Base-by-base conservation (phyloP, 2,329 filamentous ascomycete genomes). In the Ascochyta fabae region DNA sequence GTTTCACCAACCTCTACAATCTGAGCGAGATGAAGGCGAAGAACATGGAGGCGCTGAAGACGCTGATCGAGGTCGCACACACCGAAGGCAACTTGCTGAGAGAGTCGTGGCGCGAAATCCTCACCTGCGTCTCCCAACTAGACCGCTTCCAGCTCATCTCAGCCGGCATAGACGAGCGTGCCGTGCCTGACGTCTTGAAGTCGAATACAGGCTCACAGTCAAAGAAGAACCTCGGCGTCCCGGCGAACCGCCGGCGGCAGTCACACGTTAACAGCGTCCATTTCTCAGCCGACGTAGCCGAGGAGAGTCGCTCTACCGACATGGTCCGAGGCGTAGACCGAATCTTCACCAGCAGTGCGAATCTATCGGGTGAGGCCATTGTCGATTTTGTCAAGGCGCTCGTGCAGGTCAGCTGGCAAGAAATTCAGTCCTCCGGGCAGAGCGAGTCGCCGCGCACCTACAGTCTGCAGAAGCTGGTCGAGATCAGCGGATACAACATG, bases 401-500 rank as follows among this genome's bases (percentile, higher is more conserved):
- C 55, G 96, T 91, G 7, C 92, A 97, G 73, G 94, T 99, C 62
- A 98, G 94, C 76, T 98, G 95, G 95, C 94, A 98, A 70, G 95
- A 99, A 76, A 99, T 99, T 70, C 94, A 96, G 73, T 96, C 95
- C 3, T 98, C 95, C 0, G 95, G 95, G 0, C 91, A 94, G 53
- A 97, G 94, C 70, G 95, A 99, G 58, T 96, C 92, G 22, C 95
- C 95, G 10, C 87, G 96, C 50, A 99, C 94, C 8, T 99, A 97
- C 82, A 97, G 93, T 78, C 80, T 99, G 59, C 95, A 99, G 72
- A 99, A 99, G 77, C 86, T 99, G 60, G 96, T 99, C 15, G 95
- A 99, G 77, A 98, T 99, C 76, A 96, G 92, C 75, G 97, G 96
- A 77, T 99, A 99, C 85, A 99, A 99, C 80, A 99, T 99, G 95